Percentiles rank a stretch among this genome's conserved stretches.
These are phyloP conservation scores for Parafenestella ontariensis DNA, from an alignment of 2,329 filamentous ascomycete species.

Conservation along the genomic window DNA sequence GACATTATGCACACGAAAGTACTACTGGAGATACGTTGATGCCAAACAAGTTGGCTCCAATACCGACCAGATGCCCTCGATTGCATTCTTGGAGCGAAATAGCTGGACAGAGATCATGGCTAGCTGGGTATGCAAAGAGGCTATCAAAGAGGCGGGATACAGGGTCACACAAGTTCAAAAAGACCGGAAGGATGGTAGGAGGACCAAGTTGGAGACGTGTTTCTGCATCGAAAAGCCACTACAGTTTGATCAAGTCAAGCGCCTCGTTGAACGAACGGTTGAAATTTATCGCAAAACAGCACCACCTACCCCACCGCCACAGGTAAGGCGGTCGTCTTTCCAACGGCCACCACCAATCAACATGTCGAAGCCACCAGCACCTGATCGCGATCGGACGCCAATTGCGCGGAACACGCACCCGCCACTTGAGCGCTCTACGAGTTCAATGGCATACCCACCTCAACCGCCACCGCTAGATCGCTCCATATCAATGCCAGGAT, in stretches of 20 bases:
- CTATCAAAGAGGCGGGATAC: constrained; percentile 43
- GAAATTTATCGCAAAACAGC: constrained; percentile 43
- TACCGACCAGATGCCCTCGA: constrained; percentile 33
- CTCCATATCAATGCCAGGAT: constrained; percentile 34
- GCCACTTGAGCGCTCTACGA: constrained; percentile 30
- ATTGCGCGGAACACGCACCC: constrained; percentile 21
- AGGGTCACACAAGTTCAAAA: constrained; percentile 43
- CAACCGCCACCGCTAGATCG: constrained; percentile 35
- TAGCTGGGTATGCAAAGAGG: constrained; percentile 49
- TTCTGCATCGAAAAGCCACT: constrained; percentile 45
- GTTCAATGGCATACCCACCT: constrained; percentile 20
- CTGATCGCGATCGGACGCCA: constrained; percentile 38
- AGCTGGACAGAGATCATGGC: constrained; percentile 47
- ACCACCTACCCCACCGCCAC: constrained; percentile 20
- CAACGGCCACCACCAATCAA: constrained; percentile 23
- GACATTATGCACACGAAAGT: constrained; percentile 39
- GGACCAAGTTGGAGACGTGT: constrained; percentile 44
- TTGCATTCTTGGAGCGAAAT: constrained; percentile 37
- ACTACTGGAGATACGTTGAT: constrained; percentile 48
- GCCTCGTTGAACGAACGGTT: constrained; percentile 49
- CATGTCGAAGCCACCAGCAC: constrained; percentile 5
- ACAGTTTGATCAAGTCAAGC: constrained; percentile 44
- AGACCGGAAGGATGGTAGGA: constrained; percentile 36
- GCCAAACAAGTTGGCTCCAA: constrained; percentile 40
- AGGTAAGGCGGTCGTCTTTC: constrained; percentile 28